Base-by-base conservation (phyloP, 371 early-diverging fungal genomes). In the Umbelopsis sp. region DNA sequence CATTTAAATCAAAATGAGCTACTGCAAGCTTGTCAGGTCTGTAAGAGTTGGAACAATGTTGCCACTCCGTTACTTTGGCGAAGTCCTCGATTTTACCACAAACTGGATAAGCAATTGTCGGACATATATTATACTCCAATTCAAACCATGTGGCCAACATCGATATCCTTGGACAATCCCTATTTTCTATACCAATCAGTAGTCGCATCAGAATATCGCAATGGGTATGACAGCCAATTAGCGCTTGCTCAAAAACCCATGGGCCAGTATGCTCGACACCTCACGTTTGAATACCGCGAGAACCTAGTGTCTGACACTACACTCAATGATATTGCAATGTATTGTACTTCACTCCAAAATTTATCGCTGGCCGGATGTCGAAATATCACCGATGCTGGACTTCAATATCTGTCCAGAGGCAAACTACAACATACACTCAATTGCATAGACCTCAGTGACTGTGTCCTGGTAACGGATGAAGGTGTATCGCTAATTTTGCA, bases 81-180 rank as follows among this genome's bases (percentile, higher is more conserved):
- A 57, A 57, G 16, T 16, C 57, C 57, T 29, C 57, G 35, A 35
- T 57, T 57, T 35, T 57, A 35, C 9, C 18, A 57, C 35, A 57
- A 35, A 18, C 18, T 57, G 29, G 57, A 57, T 35, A 57, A n/a
- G 35, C 57, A 57, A 35, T 35, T 57, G 18, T 57, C 57, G 57
- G 57, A 57, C 14, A 57, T 35, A 57, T 57, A 57, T 35, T 18
- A 18, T 14, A 32, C 57, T 16, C 57, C 57, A 12, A 37, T 57
- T 57, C 29, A 29, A 35, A 57, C 57, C 35, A 57, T 57, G 57
- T 57, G 57, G 57, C 29, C 57, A 11, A 35, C n/a, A 29, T 35
- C 57, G 29, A 35, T 32, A 1, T 3, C 35, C 4, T 32, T 29
- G 18, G 57, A 35, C 5, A 29, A 57, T 4, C 35, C 35, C 3